A percentile compares a stretch with the other conserved stretches of the same genome.
phyloP scores from a whole-genome alignment of 371 early-diverging fungal species.

The Mucor circinelloides region DNA sequence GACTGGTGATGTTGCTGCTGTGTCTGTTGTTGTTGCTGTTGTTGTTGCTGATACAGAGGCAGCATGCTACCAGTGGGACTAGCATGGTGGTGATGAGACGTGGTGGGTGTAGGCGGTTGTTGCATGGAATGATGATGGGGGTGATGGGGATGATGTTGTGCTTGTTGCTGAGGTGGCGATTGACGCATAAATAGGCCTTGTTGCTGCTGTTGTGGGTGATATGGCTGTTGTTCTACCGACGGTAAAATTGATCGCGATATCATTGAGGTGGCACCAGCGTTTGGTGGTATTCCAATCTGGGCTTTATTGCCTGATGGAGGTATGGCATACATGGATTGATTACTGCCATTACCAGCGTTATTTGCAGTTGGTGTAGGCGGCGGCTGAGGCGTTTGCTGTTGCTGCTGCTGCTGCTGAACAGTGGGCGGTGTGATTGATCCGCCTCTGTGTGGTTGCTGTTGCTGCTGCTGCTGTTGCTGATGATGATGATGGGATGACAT shows the following conservation, averaged over 20 bases:
- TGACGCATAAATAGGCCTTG: conserved; percentile 6
- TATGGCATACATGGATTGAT: background rate
- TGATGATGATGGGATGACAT: conserved; percentile 14
- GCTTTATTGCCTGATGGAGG: background rate
- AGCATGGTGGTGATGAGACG: background rate
- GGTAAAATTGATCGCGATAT: background rate
- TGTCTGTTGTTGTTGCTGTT: conserved; percentile 1
- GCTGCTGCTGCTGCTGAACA: background rate
- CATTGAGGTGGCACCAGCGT: background rate
- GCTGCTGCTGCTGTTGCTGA: background rate
- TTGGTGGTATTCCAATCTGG: background rate
- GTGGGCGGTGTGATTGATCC: conserved; percentile 1
- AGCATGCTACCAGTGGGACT: background rate
- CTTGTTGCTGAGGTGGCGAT: background rate
- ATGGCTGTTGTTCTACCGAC: background rate
- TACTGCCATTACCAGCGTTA: background rate
- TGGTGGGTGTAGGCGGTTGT: background rate
- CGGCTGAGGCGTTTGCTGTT: background rate
- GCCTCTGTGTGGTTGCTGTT: background rate
- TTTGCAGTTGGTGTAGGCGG: background rate
- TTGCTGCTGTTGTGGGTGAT: background rate
- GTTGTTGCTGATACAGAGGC: conserved; percentile 7
- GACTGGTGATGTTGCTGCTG: conserved; percentile 3
- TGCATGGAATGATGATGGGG: background rate
- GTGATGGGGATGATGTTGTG: background rate